Base-by-base conservation (phyloP, 129 eudicot genomes). In the Helianthus tuberosus region DNA sequence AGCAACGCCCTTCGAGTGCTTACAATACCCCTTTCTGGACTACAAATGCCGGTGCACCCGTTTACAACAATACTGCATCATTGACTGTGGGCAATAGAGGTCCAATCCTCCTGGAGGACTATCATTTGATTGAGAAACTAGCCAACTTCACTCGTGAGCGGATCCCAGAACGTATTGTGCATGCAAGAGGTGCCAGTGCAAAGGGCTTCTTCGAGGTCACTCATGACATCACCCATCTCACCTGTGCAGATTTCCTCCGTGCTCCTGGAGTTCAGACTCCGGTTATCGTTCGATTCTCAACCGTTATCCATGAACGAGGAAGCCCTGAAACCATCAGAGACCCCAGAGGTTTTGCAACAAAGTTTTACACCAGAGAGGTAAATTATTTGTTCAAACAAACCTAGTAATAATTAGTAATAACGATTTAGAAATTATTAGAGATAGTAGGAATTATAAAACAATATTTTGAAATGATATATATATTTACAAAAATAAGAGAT, bases 191-290 rank as follows among this genome's bases (percentile, higher is more conserved):
- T 68, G 95, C 97, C 7, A 88, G 97, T 76, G 97, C 97, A 76
- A 91, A 91, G 84, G 97, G 97, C 3, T 91, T 91, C 71, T 91
- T 91, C 43, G 97, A 91, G 83, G 97, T 91, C 80, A 91, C 97
- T 36, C 95, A 91, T 75, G 97, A 91, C 59, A 79, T 91, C 48
- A 66, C 92, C 10, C 82, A 86, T 74, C 95, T 91, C 64, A 77
- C 97, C 2, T 91, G 97, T 71, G 97, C 97, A n/a, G 97, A 91
- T 82, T 91, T 91, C 73, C 88, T 91, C 7, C 83, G 91, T 14
- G 91, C 95, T 5, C 97, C 95, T 0, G 97, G 95, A 0, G 97
- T 88, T 75, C 97, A 91, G 54, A 91, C 97, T 43, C 97, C 97
- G 11, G 83, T 85, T n/a, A 91, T 91, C 63, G 95, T 91, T 67